Base-by-base conservation (phyloP, 202 grass and related monocot genomes). In the Elaeis oleifera region DNA sequence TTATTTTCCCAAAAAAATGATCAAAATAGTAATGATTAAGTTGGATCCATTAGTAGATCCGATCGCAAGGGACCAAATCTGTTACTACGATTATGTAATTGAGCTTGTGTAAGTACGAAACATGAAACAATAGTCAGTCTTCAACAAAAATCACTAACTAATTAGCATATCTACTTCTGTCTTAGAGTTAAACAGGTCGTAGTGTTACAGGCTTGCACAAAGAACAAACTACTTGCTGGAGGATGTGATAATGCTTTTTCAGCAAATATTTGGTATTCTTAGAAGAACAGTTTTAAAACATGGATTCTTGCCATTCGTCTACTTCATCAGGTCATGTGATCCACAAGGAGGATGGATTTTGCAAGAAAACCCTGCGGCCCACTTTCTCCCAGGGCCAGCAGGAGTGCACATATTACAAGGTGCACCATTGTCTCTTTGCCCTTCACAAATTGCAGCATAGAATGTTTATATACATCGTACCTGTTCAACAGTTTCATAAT, bases 241-340 rank as follows among this genome's bases (percentile, higher is more conserved):
- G 94, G 94, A 4, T 88, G 94, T 53, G 80, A 87, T 31, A 73
- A 82, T 75, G 71, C 94, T 72, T 23, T 99, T 99, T 72, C 75
- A 84, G 50, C 88, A 89, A 79, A 79, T 60, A 68, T 99, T 99
- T 54, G 88, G 80, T 50, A 55, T 27, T 67, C 25, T 84, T 70
- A 1, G 84, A 80, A 50, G 82, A 99, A 72, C 78, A 94, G 55
- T 88, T 94, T 32, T 61, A 54, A 99, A 94, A 11, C 72, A 70
- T 83, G 67, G 89, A 94, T 70, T 85, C 85, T 13, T 99, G 85
- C 75, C 86, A 99, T 75, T 63, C 94, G 50, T 99, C 88, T 65
- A 89, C 88, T 67, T 99, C 94, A 53, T 68, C 81, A 4, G 94
- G 88, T 26, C 88, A 80, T 22, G 70, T 92, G 72, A 94, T 99